These are phyloP conservation scores for Shiraia bambusicola DNA, from an alignment of 2,329 filamentous ascomycete genomes.

Conservation along the genomic window DNA sequence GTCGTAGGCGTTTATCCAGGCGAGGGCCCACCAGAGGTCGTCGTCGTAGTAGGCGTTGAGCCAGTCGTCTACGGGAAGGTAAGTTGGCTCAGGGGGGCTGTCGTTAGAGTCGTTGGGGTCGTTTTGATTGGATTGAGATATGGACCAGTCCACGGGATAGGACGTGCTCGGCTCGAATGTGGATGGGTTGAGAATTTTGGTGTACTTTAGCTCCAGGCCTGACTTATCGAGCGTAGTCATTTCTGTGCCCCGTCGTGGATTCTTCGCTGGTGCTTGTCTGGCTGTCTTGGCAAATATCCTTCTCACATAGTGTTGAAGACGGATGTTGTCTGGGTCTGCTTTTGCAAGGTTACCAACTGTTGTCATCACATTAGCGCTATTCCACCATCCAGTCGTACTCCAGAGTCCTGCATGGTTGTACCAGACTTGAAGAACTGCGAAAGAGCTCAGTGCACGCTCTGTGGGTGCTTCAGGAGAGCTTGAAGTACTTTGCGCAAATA, in stretches of 20 bases:
- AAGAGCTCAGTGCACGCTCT: constrained; percentile 34
- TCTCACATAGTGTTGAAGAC: constrained; percentile 40
- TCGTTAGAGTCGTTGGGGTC: constrained; percentile 10
- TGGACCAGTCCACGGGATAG: constrained; percentile 25
- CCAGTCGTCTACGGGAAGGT: constrained; percentile 32
- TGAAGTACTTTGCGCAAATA: constrained; percentile 19
- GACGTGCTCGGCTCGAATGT: constrained; percentile 18
- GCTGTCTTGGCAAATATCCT: constrained; percentile 51
- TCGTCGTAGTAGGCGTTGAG: constrained; percentile 55
- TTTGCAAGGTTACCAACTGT: constrained; percentile 58
- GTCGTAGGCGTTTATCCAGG: constrained; percentile 59
- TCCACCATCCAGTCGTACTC: constrained; percentile 71
- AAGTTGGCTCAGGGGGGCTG: constrained; percentile 6
- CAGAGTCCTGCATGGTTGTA: constrained; percentile 67
- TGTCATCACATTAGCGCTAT: constrained; percentile 67
- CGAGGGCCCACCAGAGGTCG: constrained; percentile 54
- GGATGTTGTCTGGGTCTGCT: constrained; percentile 24
- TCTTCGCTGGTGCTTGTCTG: constrained; percentile 31
- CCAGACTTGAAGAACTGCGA: constrained; percentile 58
- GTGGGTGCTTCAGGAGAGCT: constrained; percentile 19
- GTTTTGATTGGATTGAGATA: constrained; percentile 11
- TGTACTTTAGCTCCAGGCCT: constrained; percentile 18
- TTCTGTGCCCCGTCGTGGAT: constrained; percentile 31
- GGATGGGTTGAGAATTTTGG: constrained; percentile 19
- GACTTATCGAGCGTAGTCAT: constrained; percentile 8